Evolutionary conservation across 2,329 filamentous ascomycete genomes (phyloP).

Genomic region (Lecanicillium sp.): DNA sequence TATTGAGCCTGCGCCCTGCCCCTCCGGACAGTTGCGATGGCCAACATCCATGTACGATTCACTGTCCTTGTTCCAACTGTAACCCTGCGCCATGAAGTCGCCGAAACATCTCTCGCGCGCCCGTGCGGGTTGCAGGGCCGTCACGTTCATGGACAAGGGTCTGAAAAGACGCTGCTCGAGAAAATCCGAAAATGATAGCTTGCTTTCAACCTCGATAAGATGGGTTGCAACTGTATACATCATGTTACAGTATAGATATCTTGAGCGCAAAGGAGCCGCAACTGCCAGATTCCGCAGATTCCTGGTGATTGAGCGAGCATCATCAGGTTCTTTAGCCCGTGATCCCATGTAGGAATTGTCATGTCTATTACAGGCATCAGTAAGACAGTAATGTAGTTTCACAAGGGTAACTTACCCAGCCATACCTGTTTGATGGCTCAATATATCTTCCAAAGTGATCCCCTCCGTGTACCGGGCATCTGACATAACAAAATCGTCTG

Average conservation of each 20-base stretch:
- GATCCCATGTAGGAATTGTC: constrained; percentile 20
- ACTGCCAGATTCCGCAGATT: constrained; percentile 22
- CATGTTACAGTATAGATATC: constrained; percentile 23
- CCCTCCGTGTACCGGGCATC: constrained; percentile 15
- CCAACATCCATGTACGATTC: constrained; percentile 9
- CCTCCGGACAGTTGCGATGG: constrained; percentile 19
- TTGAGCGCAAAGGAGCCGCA: constrained; percentile 18
- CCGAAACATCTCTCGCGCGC: constrained; percentile 16
- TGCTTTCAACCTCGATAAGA: constrained; percentile 19
- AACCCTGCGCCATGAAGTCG: constrained; percentile 17
- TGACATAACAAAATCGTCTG: constrained; percentile 22
- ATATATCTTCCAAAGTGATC: constrained; percentile 20
- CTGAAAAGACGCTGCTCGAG: constrained; percentile 20
- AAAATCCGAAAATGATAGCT: constrained; percentile 19
- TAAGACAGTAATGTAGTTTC: no score
- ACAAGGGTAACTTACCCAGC: constrained; percentile 17
- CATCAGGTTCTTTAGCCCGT: constrained; percentile 16
- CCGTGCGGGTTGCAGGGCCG: constrained; percentile 18
- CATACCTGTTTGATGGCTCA: constrained; percentile 22
- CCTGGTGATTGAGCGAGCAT: constrained; percentile 20
- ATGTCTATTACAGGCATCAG: no score
- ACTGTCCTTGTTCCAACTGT: constrained; percentile 16
- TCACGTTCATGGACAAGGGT: constrained; percentile 21
- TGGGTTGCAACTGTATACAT: constrained; percentile 23
- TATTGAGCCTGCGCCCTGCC: constrained; percentile 24